A percentile compares a stretch with the other conserved stretches of the same genome.
Evolutionary conservation across 495 filamentous ascomycete species (phyloP).

Genomic region (Lasiosphaeria hispida): DNA sequence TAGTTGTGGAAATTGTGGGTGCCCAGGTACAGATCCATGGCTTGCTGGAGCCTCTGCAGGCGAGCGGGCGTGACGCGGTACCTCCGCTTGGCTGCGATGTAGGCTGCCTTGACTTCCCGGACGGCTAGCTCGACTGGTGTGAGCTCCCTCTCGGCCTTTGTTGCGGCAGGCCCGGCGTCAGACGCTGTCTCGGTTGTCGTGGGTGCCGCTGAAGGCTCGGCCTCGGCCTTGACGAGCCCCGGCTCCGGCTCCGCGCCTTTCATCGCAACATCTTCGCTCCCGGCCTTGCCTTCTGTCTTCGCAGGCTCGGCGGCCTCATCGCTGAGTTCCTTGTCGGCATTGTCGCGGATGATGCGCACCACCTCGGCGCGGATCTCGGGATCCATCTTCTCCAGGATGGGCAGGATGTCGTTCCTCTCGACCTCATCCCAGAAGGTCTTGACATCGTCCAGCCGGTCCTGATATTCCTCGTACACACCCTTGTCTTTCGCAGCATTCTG

Average conservation of each 20-base stretch:
- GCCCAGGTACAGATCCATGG: conserved; percentile 69
- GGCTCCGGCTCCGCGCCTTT: background rate
- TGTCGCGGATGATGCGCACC: conserved; percentile 38
- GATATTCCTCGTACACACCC: conserved; percentile 64
- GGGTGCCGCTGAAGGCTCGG: background rate
- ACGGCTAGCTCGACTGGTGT: conserved; percentile 60
- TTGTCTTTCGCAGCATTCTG: conserved; percentile 67
- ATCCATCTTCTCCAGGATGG: conserved; percentile 58
- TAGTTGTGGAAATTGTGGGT: conserved; percentile 94
- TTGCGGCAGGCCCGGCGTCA: conserved; percentile 8
- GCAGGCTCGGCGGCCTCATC: conserved; percentile 10
- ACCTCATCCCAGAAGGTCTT: conserved; percentile 75
- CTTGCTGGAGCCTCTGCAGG: conserved; percentile 66
- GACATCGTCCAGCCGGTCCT: conserved; percentile 70
- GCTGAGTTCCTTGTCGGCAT: conserved; percentile 30
- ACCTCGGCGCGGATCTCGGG: conserved; percentile 43
- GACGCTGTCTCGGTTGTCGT: conserved; percentile 1
- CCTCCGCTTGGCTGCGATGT: conserved; percentile 69
- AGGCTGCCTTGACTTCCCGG: conserved; percentile 73
- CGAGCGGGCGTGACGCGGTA: conserved; percentile 77
- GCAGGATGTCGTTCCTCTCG: conserved; percentile 71
- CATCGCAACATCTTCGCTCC: conserved; percentile 14
- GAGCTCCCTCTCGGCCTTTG: conserved; percentile 27
- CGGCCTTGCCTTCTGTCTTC: conserved; percentile 1
- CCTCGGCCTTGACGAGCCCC: background rate